phyloP scores from a whole-genome alignment of 495 filamentous ascomycete species.

The Rostrohypoxylon terebratum region DNA sequence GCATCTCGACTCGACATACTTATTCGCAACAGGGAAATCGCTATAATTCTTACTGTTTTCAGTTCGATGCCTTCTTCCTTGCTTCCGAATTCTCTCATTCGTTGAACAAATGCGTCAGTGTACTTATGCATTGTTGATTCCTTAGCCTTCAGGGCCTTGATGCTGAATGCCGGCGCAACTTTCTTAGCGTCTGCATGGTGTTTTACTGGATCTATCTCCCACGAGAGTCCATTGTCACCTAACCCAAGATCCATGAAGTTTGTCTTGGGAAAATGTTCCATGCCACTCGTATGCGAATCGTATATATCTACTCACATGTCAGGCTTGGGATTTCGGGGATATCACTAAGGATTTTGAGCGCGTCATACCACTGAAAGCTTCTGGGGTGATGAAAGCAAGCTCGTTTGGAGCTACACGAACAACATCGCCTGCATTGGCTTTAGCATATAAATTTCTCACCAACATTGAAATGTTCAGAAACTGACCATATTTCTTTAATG shows the following conservation, averaged over 20 bases:
- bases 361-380: constrained; percentile 28
- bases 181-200: constrained; percentile 38
- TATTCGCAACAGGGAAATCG: neutral
- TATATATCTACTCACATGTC: constrained; percentile 35
- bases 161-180: constrained; percentile 38
- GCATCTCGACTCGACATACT: neutral
- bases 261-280: constrained; percentile 36
- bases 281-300: constrained; percentile 7
- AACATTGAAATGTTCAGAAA: neutral
- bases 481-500: constrained; percentile 39
- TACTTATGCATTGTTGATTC: constrained; percentile 40
- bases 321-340: neutral
- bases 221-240: constrained; percentile 28
- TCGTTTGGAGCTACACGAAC: constrained; percentile 53
- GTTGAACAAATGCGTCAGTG: constrained; percentile 38
- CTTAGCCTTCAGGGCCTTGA: constrained; percentile 24
- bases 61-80: constrained; percentile 21
- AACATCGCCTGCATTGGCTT: constrained; percentile 23
- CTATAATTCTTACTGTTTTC: constrained; percentile 17
- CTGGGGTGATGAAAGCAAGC: constrained; percentile 51
- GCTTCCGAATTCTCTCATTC: constrained; percentile 36
- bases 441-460: neutral
- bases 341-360: neutral
- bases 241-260: constrained; percentile 23
- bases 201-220: constrained; percentile 38